Base-by-base conservation (phyloP, 148 eudicot genomes). In the Vaccinium corymbosum region DNA sequence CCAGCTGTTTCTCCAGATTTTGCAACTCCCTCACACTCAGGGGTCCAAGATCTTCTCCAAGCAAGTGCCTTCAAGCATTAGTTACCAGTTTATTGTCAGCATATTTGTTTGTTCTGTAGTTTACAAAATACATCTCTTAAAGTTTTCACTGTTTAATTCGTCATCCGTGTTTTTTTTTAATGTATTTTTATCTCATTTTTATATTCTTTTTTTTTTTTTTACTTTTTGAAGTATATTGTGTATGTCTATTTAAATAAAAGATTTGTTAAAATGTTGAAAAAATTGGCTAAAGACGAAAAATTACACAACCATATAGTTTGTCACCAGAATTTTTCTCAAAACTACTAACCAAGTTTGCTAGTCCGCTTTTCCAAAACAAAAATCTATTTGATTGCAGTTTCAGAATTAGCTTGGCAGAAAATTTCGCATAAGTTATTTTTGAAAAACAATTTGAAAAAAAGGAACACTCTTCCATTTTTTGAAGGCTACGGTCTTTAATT, bases 1-100 rank as follows among this genome's bases (percentile, higher is more conserved):
- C 98, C 53, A 94, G 94, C 86, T 96, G 98, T 85, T 92, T 96
- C 86, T 96, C 98, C 75, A 96, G 97, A 89, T 85, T 90, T 78
- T 93, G 97, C 86, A 96, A 81, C 85, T 96, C 98, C 83, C 93
- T 94, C 81, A 93, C 80, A 85, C 88, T 94, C 84, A 96, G 75
- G 52, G 89, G 90, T 64, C 95, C 98, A 64, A 96, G 91, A 84
- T 96, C 98, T 88, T 96, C 98, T 84, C 98, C 98, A 38, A 93
- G 92, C 92, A 96, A 87, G 77, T 96, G 93, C 93, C 98, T 96
- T 82, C 52, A 83, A 66, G 10, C 64, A 62, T 64, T 55, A 66
- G 5, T 48, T 53, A 14, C 20, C 20, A 74, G 38, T 71, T 16
- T 10, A 2, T 11, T 72, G 22, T 53, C 38, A 55, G 79, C 52